Evolutionary conservation across 139 green algal genomes (phyloP).

Genomic region (Coelastrella sp.): DNA sequence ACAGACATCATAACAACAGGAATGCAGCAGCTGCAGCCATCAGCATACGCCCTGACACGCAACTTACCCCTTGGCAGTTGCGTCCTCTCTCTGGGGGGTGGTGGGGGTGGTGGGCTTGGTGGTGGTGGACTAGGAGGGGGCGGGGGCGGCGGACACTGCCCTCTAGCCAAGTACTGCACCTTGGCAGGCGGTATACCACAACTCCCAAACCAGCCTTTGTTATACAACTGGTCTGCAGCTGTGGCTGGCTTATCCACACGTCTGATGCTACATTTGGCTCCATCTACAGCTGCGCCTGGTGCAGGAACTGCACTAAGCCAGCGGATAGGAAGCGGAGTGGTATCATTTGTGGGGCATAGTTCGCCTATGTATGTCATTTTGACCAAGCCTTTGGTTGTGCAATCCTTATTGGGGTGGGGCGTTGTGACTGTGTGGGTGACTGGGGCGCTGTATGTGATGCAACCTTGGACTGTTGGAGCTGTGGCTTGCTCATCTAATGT

Average conservation of each 20-base stretch:
- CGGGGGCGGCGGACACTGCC: neutral
- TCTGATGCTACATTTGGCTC: neutral
- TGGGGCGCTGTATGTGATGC: neutral
- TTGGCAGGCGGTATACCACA: slow-evolving; percentile 16
- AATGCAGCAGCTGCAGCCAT: no score
- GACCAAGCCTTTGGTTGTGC: neutral
- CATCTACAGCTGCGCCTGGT: neutral
- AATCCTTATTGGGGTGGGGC: neutral
- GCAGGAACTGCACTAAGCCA: slow-evolving; percentile 16
- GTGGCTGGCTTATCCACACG: neutral
- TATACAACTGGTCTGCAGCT: neutral
- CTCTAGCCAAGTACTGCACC: slow-evolving; percentile 6
- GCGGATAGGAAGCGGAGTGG: neutral
- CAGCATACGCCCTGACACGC: no score
- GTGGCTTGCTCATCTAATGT: neutral
- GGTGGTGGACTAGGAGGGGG: slow-evolving; percentile 1
- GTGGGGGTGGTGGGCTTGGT: neutral
- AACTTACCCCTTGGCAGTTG: slow-evolving; percentile 4
- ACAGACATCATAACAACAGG: no score
- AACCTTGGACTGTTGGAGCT: neutral
- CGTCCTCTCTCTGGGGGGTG: neutral
- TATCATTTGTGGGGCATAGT: neutral
- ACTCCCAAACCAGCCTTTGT: slow-evolving; percentile 29
- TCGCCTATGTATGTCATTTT: slow-evolving; percentile 20
- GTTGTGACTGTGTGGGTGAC: neutral